Conservation (phyloP, 1,284 basidiomycete species). For the Porogramme epimiltina region DNA sequence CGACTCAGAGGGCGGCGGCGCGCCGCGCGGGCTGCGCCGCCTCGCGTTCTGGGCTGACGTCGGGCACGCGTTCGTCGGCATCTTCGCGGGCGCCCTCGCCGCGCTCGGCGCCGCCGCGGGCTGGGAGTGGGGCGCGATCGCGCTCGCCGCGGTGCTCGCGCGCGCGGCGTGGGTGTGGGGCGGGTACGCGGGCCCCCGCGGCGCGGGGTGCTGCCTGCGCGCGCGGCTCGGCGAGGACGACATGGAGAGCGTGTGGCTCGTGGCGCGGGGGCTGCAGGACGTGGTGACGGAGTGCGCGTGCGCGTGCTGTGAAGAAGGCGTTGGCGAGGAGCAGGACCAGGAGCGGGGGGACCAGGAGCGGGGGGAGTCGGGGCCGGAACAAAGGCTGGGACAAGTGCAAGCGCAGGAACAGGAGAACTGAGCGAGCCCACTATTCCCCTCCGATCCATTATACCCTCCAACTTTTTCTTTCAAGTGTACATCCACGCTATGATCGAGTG, state of each 20-base stretch:
- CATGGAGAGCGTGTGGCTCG: conserved; percentile 44
- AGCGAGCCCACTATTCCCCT: too few relatives aligned
- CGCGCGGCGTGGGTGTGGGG: conserved; percentile 41
- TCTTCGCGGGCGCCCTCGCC: conserved; percentile 39
- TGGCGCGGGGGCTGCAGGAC: conserved; percentile 7
- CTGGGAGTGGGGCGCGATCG: conserved; percentile 3
- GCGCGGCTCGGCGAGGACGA: conserved; percentile 42
- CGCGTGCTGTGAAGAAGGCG: background rate
- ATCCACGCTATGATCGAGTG: too few relatives aligned
- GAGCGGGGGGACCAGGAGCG: background rate
- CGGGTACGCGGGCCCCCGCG: conserved; percentile 30
- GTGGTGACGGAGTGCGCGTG: background rate
- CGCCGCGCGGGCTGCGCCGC: conserved; percentile 39
- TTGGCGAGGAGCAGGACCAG: background rate
- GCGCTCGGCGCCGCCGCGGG: conserved; percentile 29
- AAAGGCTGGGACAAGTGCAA: too few relatives aligned
- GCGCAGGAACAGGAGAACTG: too few relatives aligned
- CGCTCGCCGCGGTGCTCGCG: conserved; percentile 30
- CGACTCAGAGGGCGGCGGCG: conserved; percentile 6
- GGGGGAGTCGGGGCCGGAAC: too few relatives aligned
- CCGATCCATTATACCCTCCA: too few relatives aligned
- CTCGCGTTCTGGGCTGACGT: conserved; percentile 48
- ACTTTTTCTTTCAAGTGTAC: too few relatives aligned
- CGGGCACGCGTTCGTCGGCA: conserved; percentile 41
- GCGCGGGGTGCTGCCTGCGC: conserved; percentile 31